Evolutionary conservation across 148 eudicot genomes (phyloP).

Genomic region (Bassia scoparia): DNA sequence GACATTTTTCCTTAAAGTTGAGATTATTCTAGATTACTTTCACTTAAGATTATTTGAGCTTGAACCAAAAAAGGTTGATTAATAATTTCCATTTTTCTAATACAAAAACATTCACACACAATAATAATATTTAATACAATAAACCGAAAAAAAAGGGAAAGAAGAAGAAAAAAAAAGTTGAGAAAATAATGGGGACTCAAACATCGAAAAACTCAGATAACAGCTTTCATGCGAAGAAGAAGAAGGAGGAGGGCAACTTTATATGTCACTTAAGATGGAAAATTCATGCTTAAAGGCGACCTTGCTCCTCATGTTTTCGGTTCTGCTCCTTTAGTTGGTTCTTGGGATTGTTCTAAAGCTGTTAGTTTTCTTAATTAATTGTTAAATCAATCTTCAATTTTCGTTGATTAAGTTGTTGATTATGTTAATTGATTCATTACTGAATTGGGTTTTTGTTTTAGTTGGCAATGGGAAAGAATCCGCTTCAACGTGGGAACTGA

Average conservation of each 20-base stretch:
- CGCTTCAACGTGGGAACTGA: slow-evolving; percentile 78
- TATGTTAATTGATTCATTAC: neutral
- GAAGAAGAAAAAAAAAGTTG: too few relatives aligned
- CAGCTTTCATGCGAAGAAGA: slow-evolving; percentile 52
- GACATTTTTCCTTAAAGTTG: too few relatives aligned
- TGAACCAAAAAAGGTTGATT: too few relatives aligned
- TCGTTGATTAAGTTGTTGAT: neutral
- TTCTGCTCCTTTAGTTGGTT: slow-evolving; percentile 81
- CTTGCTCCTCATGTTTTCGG: slow-evolving; percentile 83
- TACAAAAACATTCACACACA: too few relatives aligned
- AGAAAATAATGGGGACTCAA: slow-evolving; percentile 55
- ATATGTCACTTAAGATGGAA: slow-evolving; percentile 84
- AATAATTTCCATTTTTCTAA: too few relatives aligned
- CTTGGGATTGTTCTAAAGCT: slow-evolving; percentile 84
- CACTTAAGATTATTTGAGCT: too few relatives aligned
- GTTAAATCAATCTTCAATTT: neutral
- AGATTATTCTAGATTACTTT: too few relatives aligned
- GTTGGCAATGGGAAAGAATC: slow-evolving; percentile 86
- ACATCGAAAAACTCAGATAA: slow-evolving; percentile 47
- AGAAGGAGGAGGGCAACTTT: slow-evolving; percentile 59
- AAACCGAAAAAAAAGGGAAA: neutral
- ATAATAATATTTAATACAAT: too few relatives aligned
- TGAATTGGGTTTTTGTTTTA: slow-evolving; percentile 23
- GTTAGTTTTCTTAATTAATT: slow-evolving; percentile 30
- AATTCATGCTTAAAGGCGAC: slow-evolving; percentile 47